These are phyloP conservation scores for Pseudogymnoascus sp. DNA, from an alignment of 2,329 filamentous ascomycete species.

Conservation along the genomic window DNA sequence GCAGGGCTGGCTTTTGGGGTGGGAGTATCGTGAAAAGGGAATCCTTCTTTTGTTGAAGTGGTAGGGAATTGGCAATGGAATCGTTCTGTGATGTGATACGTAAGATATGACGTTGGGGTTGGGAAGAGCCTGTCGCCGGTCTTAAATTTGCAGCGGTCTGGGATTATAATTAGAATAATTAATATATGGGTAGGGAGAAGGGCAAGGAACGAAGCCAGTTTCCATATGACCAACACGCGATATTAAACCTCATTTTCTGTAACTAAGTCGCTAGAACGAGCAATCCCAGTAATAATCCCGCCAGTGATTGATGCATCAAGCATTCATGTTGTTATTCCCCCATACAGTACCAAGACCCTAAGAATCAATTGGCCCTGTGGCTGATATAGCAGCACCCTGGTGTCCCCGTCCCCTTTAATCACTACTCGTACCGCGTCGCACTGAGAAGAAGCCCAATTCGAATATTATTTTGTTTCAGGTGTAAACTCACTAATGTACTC, in stretches of 20 bases:
- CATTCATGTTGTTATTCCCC: not conserved
- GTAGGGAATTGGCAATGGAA: not conserved
- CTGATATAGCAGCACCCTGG: not conserved
- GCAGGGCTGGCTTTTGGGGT: not conserved
- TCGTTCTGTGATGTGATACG: not conserved
- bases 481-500: not conserved
- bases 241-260: slow-evolving; percentile 1
- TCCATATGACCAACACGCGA: not conserved
- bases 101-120: not conserved
- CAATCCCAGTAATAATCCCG: not conserved
- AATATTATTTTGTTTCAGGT: slow-evolving; percentile 3
- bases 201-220: not conserved
- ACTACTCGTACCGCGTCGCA: not conserved
- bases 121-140: not conserved
- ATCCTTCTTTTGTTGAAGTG: not conserved
- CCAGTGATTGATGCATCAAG: slow-evolving; percentile 1
- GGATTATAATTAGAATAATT: not conserved
- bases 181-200: not conserved
- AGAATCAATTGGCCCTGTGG: not conserved
- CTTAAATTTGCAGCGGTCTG: not conserved
- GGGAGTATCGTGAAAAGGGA: not conserved
- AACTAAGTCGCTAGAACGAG: not conserved
- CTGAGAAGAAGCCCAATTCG: not conserved
- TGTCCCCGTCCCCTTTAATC: slow-evolving; percentile 5
- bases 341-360: slow-evolving; percentile 1